These are phyloP conservation scores for Massospora cicadina DNA, from an alignment of 371 early-diverging fungal species.

Conservation along the genomic window DNA sequence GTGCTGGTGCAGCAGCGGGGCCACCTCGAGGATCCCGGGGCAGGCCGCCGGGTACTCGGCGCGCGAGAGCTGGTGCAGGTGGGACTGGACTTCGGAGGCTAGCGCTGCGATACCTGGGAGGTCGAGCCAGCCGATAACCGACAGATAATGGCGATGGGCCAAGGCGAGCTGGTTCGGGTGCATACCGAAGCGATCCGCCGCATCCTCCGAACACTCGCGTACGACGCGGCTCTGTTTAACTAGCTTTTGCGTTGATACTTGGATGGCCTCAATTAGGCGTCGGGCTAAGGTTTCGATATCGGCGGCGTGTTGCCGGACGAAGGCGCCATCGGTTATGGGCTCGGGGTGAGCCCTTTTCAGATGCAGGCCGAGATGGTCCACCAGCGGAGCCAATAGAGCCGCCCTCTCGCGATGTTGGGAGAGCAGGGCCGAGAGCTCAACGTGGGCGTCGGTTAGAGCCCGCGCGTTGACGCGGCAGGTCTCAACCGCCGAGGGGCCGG, in stretches of 20 bases:
- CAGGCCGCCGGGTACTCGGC: slow-evolving; percentile 12
- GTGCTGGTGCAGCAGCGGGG: slow-evolving; percentile 49
- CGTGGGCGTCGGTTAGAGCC: slow-evolving; percentile 2
- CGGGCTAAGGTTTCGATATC: background rate
- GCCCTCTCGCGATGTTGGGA: slow-evolving; percentile 10
- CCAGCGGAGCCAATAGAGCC: background rate
- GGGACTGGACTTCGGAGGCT: background rate
- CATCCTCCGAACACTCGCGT: background rate
- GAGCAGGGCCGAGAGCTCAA: slow-evolving; percentile 16
- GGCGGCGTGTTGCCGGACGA: background rate
- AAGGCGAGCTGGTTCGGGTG: background rate
- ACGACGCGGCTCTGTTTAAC: background rate
- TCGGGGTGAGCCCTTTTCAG: slow-evolving; percentile 5
- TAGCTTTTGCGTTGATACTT: background rate
- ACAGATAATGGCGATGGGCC: background rate
- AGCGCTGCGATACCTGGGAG: background rate
- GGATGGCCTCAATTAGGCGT: background rate
- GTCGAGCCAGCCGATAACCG: background rate
- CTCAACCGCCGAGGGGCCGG: background rate
- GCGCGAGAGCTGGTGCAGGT: slow-evolving; percentile 36
- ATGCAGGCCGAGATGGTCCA: background rate
- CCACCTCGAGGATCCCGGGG: slow-evolving; percentile 43
- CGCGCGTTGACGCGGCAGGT: background rate
- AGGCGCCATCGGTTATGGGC: slow-evolving; percentile 15
- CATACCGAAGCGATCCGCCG: background rate